These are phyloP conservation scores for Psidium guajava DNA, from an alignment of 345 rosid genomes.

Conservation along the genomic window DNA sequence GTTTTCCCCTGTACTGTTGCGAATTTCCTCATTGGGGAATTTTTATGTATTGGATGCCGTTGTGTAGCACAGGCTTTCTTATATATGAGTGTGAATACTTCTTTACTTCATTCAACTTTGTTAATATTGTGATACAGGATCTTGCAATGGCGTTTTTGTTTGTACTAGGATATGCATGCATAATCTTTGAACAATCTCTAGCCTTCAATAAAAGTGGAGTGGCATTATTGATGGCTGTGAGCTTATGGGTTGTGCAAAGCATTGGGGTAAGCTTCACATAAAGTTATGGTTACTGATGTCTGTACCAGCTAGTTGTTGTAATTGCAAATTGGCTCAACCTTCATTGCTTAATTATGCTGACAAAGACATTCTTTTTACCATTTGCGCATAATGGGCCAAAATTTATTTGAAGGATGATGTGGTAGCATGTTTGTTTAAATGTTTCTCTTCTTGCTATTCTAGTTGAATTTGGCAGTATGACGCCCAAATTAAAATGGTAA, in stretches of 20 bases:
- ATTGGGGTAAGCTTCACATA: constrained; percentile 54
- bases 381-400: background rate
- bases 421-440: background rate
- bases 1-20: background rate
- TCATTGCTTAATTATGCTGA: background rate
- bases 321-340: background rate
- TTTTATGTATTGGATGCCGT: background rate
- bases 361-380: background rate
- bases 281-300: background rate
- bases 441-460: background rate
- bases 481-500: background rate
- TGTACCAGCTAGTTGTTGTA: background rate
- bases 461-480: background rate
- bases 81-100: background rate
- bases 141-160: constrained; percentile 90
- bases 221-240: constrained; percentile 91
- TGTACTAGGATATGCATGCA: constrained; percentile 78
- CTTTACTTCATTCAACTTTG: background rate
- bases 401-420: background rate
- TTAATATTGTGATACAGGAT: constrained; percentile 47
- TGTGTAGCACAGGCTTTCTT: background rate
- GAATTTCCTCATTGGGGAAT: background rate
- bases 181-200: constrained; percentile 86
- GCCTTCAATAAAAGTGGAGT: constrained; percentile 97
- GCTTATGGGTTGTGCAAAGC: constrained; percentile 87